Evolutionary conservation across 345 rosid genomes (phyloP), one percentile per base, ranked within the genome.

Genomic region (Lepidium africanum): DNA sequence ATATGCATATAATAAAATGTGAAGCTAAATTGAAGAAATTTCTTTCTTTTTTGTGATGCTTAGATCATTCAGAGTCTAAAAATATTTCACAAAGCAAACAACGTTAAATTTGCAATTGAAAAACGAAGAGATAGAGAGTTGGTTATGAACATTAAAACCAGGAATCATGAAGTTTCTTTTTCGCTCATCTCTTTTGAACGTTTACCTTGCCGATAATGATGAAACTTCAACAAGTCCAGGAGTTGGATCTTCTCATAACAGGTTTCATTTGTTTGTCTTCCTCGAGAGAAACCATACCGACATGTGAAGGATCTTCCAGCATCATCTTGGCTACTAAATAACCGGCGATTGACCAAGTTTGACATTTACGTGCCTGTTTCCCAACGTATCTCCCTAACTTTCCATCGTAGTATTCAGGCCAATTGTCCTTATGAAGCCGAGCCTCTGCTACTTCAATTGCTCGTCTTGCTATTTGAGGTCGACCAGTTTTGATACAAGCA

Each of bases 371-470:
- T 0, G 99, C 78, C 72, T 94, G 97, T 82, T 94, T 94, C 39
- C 99, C 99, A 0, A 94, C 65, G 72, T 68, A 94, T 66, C 92
- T 81, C n/a, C 99, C 99, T 0, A 80, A 63, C 87, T 89, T 94
- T 8, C 99, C 99, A 1, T 94, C 97, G 11, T 93, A 93, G 69
- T 93, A 93, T 69, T 93, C 97, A 4, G 96, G 96, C 98, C 97
- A 93, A 55, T 40, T 60, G 79, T 94, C 97, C 78, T 83, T 89
- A 35, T 73, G 74, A 74, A 94, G 69, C 86, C 92, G 83, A 19
- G 73, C 50, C 75, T 93, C 96, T 5, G 94, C 92, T 43, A 86
- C 74, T 69, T 90, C 98, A 48, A 87, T 81, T 46, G 97, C 99
- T 13, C 86, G 74, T 42, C 89, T 88, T 56, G 97, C 99, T 16